These are phyloP conservation scores for Aspergillus ostianus DNA, from an alignment of 495 filamentous ascomycete species.

Conservation along the genomic window DNA sequence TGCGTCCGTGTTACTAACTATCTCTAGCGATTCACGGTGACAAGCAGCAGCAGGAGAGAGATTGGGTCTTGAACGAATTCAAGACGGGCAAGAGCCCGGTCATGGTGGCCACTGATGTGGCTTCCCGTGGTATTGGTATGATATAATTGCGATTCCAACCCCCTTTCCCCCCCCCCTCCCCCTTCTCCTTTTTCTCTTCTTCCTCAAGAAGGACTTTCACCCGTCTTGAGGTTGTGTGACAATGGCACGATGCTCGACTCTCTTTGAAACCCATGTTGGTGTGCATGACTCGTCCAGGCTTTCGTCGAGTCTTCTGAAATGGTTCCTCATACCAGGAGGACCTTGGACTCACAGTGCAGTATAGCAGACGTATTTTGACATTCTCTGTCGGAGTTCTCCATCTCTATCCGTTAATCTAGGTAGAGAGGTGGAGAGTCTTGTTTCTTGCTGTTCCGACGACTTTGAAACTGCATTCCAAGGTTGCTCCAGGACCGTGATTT, in stretches of 20 bases:
- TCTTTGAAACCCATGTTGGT: constrained; percentile 68
- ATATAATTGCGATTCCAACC: constrained; percentile 60
- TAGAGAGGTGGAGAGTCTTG: constrained; percentile 73
- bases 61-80: constrained; percentile 99
- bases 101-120: constrained; percentile 95
- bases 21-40: constrained; percentile 89
- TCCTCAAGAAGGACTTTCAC: constrained; percentile 36
- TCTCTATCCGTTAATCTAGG: constrained; percentile 68
- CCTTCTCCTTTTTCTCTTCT: constrained; percentile 30
- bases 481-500: constrained; percentile 71
- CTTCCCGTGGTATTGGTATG: constrained; percentile 99
- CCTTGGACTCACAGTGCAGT: constrained; percentile 86
- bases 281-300: constrained; percentile 81
- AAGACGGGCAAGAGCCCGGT: constrained; percentile 91
- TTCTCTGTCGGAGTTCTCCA: constrained; percentile 60
- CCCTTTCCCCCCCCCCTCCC: constrained; percentile 40
- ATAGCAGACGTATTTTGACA: constrained; percentile 56
- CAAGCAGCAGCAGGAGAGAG: constrained; percentile 98
- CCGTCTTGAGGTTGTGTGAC: constrained; percentile 63
- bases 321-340: constrained; percentile 70
- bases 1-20: constrained; percentile 59
- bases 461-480: constrained; percentile 67
- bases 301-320: constrained; percentile 65
- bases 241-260: constrained; percentile 86
- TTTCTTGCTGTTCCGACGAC: constrained; percentile 55